Conservation (phyloP, 1,139 yeast species). For the Saccharomyces hybrid region DNA sequence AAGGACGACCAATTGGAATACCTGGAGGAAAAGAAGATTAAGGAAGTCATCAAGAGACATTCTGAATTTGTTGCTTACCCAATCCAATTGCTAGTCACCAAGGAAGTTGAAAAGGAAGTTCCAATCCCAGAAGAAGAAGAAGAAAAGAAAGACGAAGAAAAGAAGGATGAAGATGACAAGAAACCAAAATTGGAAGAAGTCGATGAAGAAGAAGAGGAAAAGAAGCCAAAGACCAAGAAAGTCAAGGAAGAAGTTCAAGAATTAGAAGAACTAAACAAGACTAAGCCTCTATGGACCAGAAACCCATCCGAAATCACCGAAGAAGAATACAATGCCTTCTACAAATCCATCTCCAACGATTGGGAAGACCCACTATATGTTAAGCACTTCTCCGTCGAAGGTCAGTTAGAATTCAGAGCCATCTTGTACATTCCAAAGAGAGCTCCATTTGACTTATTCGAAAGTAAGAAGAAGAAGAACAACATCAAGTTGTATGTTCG, state of each 20-base stretch:
- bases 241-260: constrained; percentile 82
- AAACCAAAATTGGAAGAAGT: not conserved
- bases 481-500: constrained; percentile 98
- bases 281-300: constrained; percentile 99
- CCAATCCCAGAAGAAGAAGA: too few species aligned
- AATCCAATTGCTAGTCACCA: too few species aligned
- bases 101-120: too few species aligned
- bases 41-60: too few species aligned
- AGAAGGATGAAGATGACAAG: too few species aligned
- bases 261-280: constrained; percentile 96
- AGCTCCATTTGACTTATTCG: constrained; percentile 98
- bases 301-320: constrained; percentile 78
- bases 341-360: constrained; percentile 98
- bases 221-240: constrained; percentile 54
- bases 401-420: constrained; percentile 99
- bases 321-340: constrained; percentile 91
- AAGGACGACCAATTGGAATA: too few species aligned
- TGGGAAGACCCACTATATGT: constrained; percentile 99
- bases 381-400: constrained; percentile 99
- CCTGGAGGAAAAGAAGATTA: too few species aligned
- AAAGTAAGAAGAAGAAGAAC: constrained; percentile 96
- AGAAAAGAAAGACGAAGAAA: too few species aligned
- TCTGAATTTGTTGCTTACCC: too few species aligned
- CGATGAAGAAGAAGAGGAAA: not conserved
- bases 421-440: constrained; percentile 97